These are phyloP conservation scores for Carex myosuroides DNA, from an alignment of 176 grass and related monocot genomes.

Conservation along the genomic window DNA sequence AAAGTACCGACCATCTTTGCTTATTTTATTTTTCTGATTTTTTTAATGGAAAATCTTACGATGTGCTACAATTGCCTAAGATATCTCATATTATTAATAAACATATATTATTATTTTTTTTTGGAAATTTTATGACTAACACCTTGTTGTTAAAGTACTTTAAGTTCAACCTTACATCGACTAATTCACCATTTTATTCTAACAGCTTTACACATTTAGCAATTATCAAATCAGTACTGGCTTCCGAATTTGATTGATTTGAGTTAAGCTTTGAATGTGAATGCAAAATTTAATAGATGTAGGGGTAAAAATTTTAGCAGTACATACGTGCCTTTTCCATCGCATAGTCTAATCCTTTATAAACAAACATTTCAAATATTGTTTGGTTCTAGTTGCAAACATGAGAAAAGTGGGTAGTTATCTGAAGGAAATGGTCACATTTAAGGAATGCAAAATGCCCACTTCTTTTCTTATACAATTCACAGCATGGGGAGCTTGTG, in stretches of 20 bases:
- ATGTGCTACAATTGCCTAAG: neutral
- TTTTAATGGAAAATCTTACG: neutral
- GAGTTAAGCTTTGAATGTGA: neutral
- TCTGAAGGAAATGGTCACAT: neutral
- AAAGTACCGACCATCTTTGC: neutral
- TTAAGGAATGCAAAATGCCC: neutral
- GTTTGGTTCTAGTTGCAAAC: neutral
- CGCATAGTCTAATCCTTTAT: too few relatives aligned
- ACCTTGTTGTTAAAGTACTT: neutral
- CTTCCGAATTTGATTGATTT: neutral
- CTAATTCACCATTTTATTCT: neutral
- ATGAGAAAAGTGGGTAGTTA: neutral
- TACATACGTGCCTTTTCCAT: neutral
- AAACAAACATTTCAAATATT: neutral
- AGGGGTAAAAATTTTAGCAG: neutral
- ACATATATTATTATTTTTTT: neutral
- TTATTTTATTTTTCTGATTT: neutral
- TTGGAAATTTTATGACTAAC: neutral
- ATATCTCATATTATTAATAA: neutral
- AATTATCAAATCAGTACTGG: neutral
- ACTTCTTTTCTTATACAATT: constrained; percentile 8
- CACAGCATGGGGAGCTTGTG: constrained; percentile 82
- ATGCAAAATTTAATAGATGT: neutral
- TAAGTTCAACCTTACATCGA: neutral
- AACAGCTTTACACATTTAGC: neutral